These are phyloP conservation scores for Mesostigma viride DNA, from an alignment of 139 green algal species.

Conservation along the genomic window DNA sequence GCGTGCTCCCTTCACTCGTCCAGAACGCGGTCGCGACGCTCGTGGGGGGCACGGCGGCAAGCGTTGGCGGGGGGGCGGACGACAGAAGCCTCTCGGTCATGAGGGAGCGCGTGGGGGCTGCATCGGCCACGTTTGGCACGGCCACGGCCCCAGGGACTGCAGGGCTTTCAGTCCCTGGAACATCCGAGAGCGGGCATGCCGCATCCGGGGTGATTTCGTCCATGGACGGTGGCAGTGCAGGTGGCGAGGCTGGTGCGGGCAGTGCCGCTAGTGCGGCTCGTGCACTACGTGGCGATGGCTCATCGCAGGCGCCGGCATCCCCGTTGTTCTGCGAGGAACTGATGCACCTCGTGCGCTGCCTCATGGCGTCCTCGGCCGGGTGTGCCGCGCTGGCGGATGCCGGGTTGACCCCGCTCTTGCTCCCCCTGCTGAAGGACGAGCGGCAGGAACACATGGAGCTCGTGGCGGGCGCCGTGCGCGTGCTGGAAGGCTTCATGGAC, in stretches of 20 bases:
- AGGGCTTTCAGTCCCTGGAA: too few species aligned
- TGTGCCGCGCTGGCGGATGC: constrained; percentile 64
- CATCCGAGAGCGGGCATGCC: too few species aligned
- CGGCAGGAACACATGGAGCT: constrained; percentile 50
- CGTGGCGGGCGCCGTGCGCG: constrained; percentile 53
- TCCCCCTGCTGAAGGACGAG: constrained; percentile 59
- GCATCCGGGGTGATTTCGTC: too few species aligned
- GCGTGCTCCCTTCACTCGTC: constrained; percentile 65
- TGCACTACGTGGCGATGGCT: too few species aligned
- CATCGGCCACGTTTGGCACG: not conserved
- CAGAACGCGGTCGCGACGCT: constrained; percentile 40
- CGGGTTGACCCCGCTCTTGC: constrained; percentile 64
- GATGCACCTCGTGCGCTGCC: constrained; percentile 55
- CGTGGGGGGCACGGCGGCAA: not conserved
- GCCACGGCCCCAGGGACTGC: too few species aligned
- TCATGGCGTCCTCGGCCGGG: constrained; percentile 56
- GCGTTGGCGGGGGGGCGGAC: not conserved
- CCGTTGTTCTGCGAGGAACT: constrained; percentile 65
- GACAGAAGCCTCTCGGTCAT: not conserved
- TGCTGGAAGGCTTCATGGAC: constrained; percentile 86
- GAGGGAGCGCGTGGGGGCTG: not conserved
- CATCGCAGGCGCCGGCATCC: not conserved
- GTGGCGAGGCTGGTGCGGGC: too few species aligned
- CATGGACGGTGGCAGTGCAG: too few species aligned
- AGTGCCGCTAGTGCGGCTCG: too few species aligned